A percentile compares a stretch with the other conserved stretches of the same genome.
Evolutionary conservation across 164 flowering plant genomes (phyloP).

Genomic region (Magnolia sinica): DNA sequence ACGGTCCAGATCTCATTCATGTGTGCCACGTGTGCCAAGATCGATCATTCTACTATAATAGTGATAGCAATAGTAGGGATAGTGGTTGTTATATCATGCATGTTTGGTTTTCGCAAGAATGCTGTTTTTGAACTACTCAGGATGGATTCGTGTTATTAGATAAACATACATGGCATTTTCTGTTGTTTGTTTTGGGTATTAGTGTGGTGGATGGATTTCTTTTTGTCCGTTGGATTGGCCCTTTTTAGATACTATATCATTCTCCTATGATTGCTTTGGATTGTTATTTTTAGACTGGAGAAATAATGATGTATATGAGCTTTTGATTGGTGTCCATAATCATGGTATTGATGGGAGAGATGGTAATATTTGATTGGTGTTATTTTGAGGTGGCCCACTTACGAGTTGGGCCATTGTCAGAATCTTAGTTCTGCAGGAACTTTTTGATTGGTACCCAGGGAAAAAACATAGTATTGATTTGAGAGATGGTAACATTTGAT

Average conservation of each 20-base stretch:
- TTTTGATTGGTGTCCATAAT: no score
- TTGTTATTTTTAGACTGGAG: no score
- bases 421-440: no score
- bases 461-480: no score
- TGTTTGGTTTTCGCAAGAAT: neutral
- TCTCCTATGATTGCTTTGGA: neutral
- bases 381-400: no score
- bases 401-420: no score
- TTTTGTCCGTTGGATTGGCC: neutral
- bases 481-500: no score
- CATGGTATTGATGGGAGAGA: no score
- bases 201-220: neutral
- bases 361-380: no score
- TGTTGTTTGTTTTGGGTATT: neutral
- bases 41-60: neutral
- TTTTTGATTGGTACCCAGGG: no score
- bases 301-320: no score
- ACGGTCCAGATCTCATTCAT: neutral
- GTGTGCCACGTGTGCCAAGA: neutral
- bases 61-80: neutral
- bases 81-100: neutral
- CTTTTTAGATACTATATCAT: neutral
- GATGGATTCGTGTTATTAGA: neutral
- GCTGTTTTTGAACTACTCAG: neutral
- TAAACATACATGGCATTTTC: no score